A percentile compares a stretch with the other conserved stretches of the same genome.
Conservation (phyloP, 2,329 filamentous ascomycete genomes). For the Exutisphaerella laricina region DNA sequence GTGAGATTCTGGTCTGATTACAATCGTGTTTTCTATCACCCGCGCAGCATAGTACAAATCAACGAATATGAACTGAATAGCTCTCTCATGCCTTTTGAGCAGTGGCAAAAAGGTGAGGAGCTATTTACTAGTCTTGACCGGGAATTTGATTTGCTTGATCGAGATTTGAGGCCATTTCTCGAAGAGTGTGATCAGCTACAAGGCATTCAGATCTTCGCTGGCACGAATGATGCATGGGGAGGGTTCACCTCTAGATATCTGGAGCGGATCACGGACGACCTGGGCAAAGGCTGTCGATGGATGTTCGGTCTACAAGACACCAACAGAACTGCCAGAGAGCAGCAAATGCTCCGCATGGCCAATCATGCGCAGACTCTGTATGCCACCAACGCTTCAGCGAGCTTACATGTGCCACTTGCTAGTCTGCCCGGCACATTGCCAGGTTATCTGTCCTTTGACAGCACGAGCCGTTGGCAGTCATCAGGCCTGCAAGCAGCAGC, state of each 20-base stretch:
- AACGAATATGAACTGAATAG: constrained; percentile 83
- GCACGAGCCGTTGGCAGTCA: constrained; percentile 68
- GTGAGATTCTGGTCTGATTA: constrained; percentile 98
- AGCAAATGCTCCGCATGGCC: constrained; percentile 58
- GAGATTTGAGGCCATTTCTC: constrained; percentile 80
- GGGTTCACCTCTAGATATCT: constrained; percentile 42
- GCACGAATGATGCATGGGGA: constrained; percentile 50
- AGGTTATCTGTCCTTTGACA: constrained; percentile 54
- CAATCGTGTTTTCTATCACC: constrained; percentile 87
- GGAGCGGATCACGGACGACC: constrained; percentile 77
- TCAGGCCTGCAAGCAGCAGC: constrained; percentile 71
- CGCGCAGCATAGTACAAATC: constrained; percentile 77
- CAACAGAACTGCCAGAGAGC: constrained; percentile 45
- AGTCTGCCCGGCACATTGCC: constrained; percentile 55
- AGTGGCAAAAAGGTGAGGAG: constrained; percentile 66
- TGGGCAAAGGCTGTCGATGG: constrained; percentile 81
- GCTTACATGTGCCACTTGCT: constrained; percentile 70
- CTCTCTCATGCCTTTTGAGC: constrained; percentile 73
- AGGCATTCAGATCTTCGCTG: constrained; percentile 63
- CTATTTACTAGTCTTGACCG: constrained; percentile 53
- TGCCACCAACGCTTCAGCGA: constrained; percentile 63
- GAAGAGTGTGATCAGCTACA: constrained; percentile 94
- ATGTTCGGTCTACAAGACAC: constrained; percentile 74
- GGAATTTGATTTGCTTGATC: constrained; percentile 80
- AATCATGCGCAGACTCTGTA: constrained; percentile 71